These are phyloP conservation scores for Ceratocystis lukuohia DNA, from an alignment of 2,329 filamentous ascomycete genomes.

Conservation along the genomic window DNA sequence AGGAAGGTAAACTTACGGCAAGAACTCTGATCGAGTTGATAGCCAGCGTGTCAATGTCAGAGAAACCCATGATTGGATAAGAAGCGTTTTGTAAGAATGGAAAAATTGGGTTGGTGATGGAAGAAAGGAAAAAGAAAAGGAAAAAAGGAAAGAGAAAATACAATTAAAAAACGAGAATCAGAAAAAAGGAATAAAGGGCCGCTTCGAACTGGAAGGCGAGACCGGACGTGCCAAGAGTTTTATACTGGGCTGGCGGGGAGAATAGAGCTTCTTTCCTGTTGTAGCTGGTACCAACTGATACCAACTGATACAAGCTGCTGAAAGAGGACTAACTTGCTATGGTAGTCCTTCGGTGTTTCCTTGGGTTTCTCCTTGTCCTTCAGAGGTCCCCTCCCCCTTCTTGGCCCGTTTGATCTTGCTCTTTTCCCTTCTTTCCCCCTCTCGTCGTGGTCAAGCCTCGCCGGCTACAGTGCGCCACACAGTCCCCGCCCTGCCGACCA, in stretches of 20 bases:
- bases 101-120: constrained; percentile 19
- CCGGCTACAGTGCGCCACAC: constrained; percentile 6
- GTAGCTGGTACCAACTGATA: not conserved
- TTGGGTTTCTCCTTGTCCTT: not conserved
- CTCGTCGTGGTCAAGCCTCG: not conserved
- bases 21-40: constrained; percentile 97
- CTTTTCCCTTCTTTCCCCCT: not conserved
- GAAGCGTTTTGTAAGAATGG: constrained; percentile 9
- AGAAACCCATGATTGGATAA: constrained; percentile 64
- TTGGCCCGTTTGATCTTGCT: not conserved
- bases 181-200: constrained; percentile 23
- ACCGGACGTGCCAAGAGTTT: constrained; percentile 18
- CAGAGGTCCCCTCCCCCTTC: not conserved
- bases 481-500: not conserved
- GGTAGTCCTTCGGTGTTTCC: too few relatives aligned
- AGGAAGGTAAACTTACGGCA: constrained; percentile 56
- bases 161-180: constrained; percentile 22
- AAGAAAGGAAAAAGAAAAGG: constrained; percentile 20
- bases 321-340: too few relatives aligned
- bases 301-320: not conserved
- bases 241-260: constrained; percentile 20
- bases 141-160: constrained; percentile 17
- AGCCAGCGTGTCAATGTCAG: constrained; percentile 73
- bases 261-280: constrained; percentile 6
- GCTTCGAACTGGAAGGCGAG: constrained; percentile 19